Evolutionary conservation across 1,284 basidiomycete genomes (phyloP), one percentile per base, ranked within the genome.

Genomic region (Ustilago tritici): DNA sequence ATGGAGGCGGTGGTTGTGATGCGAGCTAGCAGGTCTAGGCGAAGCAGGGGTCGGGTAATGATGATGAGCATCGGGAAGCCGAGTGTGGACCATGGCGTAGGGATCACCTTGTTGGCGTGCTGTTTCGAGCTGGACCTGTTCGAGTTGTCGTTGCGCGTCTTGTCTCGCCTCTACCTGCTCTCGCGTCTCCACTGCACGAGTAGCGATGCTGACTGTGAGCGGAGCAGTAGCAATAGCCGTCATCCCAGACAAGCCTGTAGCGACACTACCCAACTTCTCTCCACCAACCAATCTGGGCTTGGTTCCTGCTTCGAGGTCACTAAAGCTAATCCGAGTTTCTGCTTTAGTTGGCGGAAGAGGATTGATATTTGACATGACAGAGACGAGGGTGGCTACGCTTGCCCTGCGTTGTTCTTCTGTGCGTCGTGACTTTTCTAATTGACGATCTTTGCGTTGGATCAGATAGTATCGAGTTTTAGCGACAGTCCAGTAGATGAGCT

Each of bases 81-180:
- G 70, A 1, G 65, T 64, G 58, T 67, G 58, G 4, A 61, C 34
- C 15, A 58, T 64, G 0, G 76, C 75, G 31, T 60, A 68, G 2
- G 74, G 78, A 23, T 79, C 80, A 17, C 80, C 80, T 55, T 83
- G 82, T 32, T 82, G 80, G n/a, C 80, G 55, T 4, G 80, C 82
- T 15, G 65, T 78, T 56, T 83, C 82, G 46, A 82, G 60, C 43
- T 71, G 73, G 4, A 82, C 76, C 31, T 76, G 70, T 11, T 60
- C 52, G 1, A 79, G 41, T 28, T 81, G 78, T 8, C 67, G 58
- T 19, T 62, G 47, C 23, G 72, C 77, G 46, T 81, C 80, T 23
- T 72, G 63, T 5, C 14, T 28, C 11, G 34, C 32, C 14, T 11
- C 38, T 10, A 5, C 17, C 32, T 35, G 10, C 3, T 19, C 34